A percentile compares a stretch with the other conserved stretches of the same genome.
These are phyloP conservation scores for Avena eriantha DNA, from an alignment of 176 grass and related monocot species.

Conservation along the genomic window DNA sequence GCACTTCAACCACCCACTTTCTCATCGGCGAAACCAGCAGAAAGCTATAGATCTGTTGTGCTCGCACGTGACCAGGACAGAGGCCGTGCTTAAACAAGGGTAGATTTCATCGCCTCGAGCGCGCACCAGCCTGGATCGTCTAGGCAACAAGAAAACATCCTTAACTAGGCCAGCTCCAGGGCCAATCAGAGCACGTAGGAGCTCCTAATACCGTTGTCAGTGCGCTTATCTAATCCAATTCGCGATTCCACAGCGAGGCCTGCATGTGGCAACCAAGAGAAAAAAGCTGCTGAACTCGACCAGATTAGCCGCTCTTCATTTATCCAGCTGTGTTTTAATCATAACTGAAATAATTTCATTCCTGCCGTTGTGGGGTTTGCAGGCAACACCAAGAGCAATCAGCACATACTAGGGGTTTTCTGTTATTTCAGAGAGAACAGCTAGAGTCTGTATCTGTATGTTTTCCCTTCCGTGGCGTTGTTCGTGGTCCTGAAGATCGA, in stretches of 20 bases:
- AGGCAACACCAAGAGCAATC: neutral
- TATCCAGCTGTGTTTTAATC: neutral
- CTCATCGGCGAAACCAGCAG: neutral
- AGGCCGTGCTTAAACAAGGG: neutral
- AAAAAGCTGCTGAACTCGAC: constrained; percentile 13
- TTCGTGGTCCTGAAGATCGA: neutral
- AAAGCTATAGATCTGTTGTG: neutral
- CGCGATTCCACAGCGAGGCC: neutral
- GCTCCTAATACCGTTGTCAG: neutral
- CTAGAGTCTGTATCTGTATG: neutral
- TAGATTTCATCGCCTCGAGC: neutral
- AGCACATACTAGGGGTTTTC: neutral
- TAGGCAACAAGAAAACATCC: constrained; percentile 37
- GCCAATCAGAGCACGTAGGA: neutral
- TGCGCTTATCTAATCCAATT: neutral
- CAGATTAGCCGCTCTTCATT: constrained; percentile 34
- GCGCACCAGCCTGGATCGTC: neutral
- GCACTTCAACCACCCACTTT: neutral
- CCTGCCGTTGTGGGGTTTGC: neutral
- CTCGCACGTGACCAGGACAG: neutral
- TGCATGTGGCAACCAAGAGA: neutral
- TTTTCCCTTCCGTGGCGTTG: neutral
- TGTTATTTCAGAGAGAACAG: neutral
- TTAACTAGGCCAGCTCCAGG: neutral
- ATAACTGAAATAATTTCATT: neutral